Evolutionary conservation across 164 flowering plant genomes (phyloP).

Genomic region (Litsea cubeba): DNA sequence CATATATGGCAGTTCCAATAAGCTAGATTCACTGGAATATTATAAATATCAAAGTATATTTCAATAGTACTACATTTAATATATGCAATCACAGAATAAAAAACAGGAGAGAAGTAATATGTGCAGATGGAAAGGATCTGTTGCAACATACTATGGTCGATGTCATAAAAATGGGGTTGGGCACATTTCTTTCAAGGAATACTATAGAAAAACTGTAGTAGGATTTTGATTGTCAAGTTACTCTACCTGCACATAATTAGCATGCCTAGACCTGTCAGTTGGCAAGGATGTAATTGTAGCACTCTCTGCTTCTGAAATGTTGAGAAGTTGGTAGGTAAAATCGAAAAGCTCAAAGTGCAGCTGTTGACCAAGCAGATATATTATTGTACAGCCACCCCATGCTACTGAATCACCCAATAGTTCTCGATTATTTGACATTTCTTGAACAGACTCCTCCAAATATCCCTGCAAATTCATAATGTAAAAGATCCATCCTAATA

Average conservation of each 20-base stretch:
- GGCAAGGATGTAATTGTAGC: conserved; percentile 27
- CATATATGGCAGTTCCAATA: too few species aligned
- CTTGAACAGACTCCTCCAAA: conserved; percentile 62
- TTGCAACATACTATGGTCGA: too few species aligned
- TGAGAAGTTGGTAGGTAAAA: conserved; percentile 94
- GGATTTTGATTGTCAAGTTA: background rate
- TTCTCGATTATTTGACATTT: conserved; percentile 43
- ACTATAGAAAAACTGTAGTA: background rate
- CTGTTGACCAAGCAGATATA: conserved; percentile 94
- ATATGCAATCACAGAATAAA: too few species aligned
- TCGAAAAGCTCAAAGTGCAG: conserved; percentile 96
- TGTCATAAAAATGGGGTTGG: background rate
- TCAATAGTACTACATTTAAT: too few species aligned
- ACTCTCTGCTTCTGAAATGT: conserved; percentile 86
- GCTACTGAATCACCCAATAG: conserved; percentile 90
- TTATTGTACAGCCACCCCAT: conserved; percentile 97
- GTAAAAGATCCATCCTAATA: too few species aligned
- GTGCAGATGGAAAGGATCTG: too few species aligned
- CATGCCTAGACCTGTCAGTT: conserved; percentile 26
- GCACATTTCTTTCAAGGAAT: background rate
- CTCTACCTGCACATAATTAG: conserved; percentile 57
- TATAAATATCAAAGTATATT: too few species aligned
- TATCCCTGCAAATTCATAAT: conserved; percentile 45
- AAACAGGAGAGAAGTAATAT: too few species aligned
- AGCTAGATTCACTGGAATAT: too few species aligned